Base-by-base conservation (phyloP, 208 protist genomes). In the Leishmania tropica region DNA sequence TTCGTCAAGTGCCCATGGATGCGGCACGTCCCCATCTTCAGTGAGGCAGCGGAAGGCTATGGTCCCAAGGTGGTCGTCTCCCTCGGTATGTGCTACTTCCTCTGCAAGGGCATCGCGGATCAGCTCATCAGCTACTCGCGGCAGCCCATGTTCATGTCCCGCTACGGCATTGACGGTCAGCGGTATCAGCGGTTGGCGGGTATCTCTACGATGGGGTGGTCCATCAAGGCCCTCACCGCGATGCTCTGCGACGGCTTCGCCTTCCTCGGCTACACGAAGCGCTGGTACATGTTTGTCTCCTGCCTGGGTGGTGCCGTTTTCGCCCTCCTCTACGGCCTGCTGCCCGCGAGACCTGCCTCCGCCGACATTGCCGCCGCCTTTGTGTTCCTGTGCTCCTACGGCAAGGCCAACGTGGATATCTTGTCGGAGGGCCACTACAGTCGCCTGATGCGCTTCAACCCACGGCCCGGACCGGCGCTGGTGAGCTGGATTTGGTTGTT, bases 361-460 rank as follows among this genome's bases (percentile, higher is more conserved):
- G 91, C 85, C 56, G 62, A 88, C 37, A 76, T 72, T 10, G 91
- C 82, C 37, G 87, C 76, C 40, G 88, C 79, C 19, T 85, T 96
- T 58, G 81, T 93, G 78, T 94, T 94, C 75, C 76, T 94, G 35
- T 87, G 81, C 53, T 78, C 74, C 56, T 94, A 83, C 73, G 83
- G 86, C 53, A 93, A 92, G 81, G 88, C 89, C 40, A 93, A 92
- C 76, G 85, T 96, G 68, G 93, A 96, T 80, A 94, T 95, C 73
- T 86, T 96, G 21, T 93, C 90, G 1, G 88, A 96, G 80, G 93
- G 93, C 53, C 90, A 92, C 77, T 96, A 96, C 91, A 95, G 88
- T 58, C 88, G 90, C 28, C 81, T 94, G 53, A 89, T 96, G 40
- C 87, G 86, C 56, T 53, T 68, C n/a, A 47, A 86, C 62, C 93